A percentile compares a stretch with the other conserved stretches of the same genome.
Conservation (phyloP, 1,284 basidiomycete genomes). For the Rhodotorula sp. region DNA sequence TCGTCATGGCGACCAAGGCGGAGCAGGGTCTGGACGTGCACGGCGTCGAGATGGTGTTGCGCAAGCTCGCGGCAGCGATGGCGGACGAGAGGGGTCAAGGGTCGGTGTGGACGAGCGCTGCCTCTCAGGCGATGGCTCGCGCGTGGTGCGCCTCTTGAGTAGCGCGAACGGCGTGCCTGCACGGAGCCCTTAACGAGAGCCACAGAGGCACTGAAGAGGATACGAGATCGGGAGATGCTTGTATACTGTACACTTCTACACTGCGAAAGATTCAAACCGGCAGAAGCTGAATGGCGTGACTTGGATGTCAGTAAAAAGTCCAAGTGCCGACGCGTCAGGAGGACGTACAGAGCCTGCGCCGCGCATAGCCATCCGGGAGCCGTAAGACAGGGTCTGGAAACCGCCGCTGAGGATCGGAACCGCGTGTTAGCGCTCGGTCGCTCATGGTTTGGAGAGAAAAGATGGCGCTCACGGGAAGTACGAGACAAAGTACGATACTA, state of each 20-base stretch:
- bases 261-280: neutral
- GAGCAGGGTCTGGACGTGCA: neutral
- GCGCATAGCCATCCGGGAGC: conserved; percentile 34
- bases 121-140: neutral
- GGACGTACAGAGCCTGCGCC: conserved; percentile 33
- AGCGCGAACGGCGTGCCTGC: too few species aligned
- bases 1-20: neutral
- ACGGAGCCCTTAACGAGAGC: neutral
- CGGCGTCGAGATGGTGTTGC: neutral
- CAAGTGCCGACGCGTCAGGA: neutral
- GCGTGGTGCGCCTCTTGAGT: neutral
- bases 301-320: neutral
- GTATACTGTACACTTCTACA: neutral
- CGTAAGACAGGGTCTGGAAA: conserved; percentile 36
- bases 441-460: too few species aligned
- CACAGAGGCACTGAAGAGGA: neutral
- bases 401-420: conserved; percentile 24
- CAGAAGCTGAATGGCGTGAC: neutral
- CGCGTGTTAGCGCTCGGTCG: neutral
- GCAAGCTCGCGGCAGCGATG: neutral
- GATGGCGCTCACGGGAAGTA: neutral
- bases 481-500: conserved; percentile 80
- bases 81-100: neutral
- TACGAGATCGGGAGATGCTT: neutral
- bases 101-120: neutral